phyloP scores from a whole-genome alignment of 2,329 filamentous ascomycete species.

The Pleoardoris graminearum region DNA sequence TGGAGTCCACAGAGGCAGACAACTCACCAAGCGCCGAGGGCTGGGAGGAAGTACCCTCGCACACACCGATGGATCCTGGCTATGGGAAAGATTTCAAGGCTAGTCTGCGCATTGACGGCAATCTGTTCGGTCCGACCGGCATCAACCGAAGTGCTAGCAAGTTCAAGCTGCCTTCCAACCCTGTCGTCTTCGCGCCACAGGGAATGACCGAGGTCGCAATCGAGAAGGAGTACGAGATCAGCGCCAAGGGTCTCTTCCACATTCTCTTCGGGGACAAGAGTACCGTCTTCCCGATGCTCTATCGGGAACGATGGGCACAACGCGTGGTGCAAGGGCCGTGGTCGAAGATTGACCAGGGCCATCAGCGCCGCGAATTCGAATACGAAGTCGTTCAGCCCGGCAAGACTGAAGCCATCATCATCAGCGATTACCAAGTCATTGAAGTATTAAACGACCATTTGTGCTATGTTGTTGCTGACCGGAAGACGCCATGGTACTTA shows the following conservation, averaged over 20 bases:
- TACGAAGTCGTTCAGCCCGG: slow-evolving; percentile 69
- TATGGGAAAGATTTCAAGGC: slow-evolving; percentile 57
- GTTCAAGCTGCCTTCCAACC: slow-evolving; percentile 78
- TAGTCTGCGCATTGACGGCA: slow-evolving; percentile 65
- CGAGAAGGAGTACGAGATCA: slow-evolving; percentile 85
- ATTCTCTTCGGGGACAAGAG: slow-evolving; percentile 96
- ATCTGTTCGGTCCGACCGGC: slow-evolving; percentile 54
- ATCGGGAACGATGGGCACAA: slow-evolving; percentile 64
- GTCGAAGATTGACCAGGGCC: slow-evolving; percentile 69
- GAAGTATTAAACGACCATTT: slow-evolving; percentile 65
- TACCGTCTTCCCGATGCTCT: slow-evolving; percentile 87
- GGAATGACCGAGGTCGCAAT: slow-evolving; percentile 76
- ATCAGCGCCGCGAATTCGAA: slow-evolving; percentile 76
- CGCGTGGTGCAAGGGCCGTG: slow-evolving; percentile 83
- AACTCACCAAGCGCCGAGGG: slow-evolving; percentile 79
- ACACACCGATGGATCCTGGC: slow-evolving; percentile 61
- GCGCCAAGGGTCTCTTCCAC: slow-evolving; percentile 92
- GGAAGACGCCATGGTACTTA: slow-evolving; percentile 76
- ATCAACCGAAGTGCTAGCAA: slow-evolving; percentile 62
- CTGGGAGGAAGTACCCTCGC: slow-evolving; percentile 79
- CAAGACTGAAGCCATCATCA: slow-evolving; percentile 46
- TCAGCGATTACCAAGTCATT: slow-evolving; percentile 83
- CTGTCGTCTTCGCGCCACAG: slow-evolving; percentile 81
- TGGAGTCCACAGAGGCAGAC: slow-evolving; percentile 64
- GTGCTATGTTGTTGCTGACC: slow-evolving; percentile 68